A percentile compares a stretch with the other conserved stretches of the same genome.
Evolutionary conservation across 768 basidiomycete genomes (phyloP).

Genomic region (Amanita inopinata): DNA sequence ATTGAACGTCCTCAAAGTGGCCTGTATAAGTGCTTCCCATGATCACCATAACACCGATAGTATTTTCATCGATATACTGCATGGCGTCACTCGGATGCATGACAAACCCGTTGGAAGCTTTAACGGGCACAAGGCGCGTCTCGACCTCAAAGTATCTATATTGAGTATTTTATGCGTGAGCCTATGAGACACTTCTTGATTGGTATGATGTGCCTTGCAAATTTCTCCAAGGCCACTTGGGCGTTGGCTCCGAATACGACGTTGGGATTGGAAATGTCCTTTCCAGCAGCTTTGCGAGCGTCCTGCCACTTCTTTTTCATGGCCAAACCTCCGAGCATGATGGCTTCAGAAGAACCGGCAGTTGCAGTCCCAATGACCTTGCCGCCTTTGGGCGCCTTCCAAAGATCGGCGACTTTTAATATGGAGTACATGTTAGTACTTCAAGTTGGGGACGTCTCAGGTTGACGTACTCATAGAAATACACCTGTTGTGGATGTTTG

Average conservation of each 20-base stretch:
- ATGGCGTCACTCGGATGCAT: constrained; percentile 51
- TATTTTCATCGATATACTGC: constrained; percentile 58
- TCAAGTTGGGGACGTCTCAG: neutral
- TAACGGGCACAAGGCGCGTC: constrained; percentile 38
- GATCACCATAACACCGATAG: constrained; percentile 56
- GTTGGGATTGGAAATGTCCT: constrained; percentile 46
- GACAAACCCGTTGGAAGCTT: constrained; percentile 33
- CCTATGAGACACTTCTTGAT: neutral
- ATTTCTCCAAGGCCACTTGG: constrained; percentile 58
- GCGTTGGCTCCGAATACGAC: constrained; percentile 52
- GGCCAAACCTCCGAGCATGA: constrained; percentile 63
- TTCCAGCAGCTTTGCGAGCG: constrained; percentile 46
- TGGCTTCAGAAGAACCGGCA: constrained; percentile 57
- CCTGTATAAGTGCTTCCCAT: constrained; percentile 50
- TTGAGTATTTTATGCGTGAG: constrained; percentile 4
- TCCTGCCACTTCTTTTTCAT: constrained; percentile 64
- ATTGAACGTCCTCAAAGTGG: constrained; percentile 49
- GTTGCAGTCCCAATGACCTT: constrained; percentile 56
- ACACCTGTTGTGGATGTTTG: constrained; percentile 42
- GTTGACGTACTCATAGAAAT: constrained; percentile 40
- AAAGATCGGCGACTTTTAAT: constrained; percentile 51
- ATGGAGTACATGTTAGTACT: constrained; percentile 13
- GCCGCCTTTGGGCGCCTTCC: constrained; percentile 50
- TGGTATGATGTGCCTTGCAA: constrained; percentile 32
- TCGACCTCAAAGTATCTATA: constrained; percentile 53